Conservation (phyloP, 106 monocot species). For the Acorus gramineus region DNA sequence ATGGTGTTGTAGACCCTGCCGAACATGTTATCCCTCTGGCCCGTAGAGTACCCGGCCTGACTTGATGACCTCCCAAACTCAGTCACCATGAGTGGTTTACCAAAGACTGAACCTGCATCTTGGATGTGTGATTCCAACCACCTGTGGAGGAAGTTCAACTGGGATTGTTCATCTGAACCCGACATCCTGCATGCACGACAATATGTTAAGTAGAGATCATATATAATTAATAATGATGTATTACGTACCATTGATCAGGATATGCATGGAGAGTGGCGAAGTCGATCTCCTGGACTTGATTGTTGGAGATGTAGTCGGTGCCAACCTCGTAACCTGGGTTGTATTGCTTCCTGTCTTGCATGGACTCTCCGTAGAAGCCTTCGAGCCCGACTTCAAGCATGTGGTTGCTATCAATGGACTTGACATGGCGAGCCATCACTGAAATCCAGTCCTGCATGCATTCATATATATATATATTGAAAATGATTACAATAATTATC, state of each 20-base stretch:
- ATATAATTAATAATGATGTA: background rate
- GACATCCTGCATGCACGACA: too few relatives aligned
- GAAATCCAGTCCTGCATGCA: slow-evolving; percentile 40
- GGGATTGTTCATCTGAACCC: too few relatives aligned
- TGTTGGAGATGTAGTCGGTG: slow-evolving; percentile 55
- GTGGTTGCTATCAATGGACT: slow-evolving; percentile 51
- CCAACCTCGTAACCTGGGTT: slow-evolving; percentile 49
- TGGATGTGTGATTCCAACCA: slow-evolving; percentile 4
- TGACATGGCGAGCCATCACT: slow-evolving; percentile 49
- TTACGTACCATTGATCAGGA: slow-evolving; percentile 56
- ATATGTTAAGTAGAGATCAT: background rate
- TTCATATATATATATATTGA: background rate
- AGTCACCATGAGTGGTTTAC: slow-evolving; percentile 3
- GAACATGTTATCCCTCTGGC: slow-evolving; percentile 1
- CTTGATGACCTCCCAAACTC: slow-evolving; percentile 14
- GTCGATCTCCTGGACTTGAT: slow-evolving; percentile 35
- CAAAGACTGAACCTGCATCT: slow-evolving; percentile 1
- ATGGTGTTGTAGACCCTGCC: background rate
- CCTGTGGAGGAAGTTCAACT: background rate
- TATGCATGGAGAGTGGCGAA: slow-evolving; percentile 66
- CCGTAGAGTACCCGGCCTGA: background rate
- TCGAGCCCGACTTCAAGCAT: slow-evolving; percentile 50
- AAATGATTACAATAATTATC: background rate
- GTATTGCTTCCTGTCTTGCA: slow-evolving; percentile 32
- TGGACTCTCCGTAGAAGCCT: slow-evolving; percentile 58